Base-by-base conservation (phyloP, 352 stramenopile species). In the Saprolegnia parasitica region DNA sequence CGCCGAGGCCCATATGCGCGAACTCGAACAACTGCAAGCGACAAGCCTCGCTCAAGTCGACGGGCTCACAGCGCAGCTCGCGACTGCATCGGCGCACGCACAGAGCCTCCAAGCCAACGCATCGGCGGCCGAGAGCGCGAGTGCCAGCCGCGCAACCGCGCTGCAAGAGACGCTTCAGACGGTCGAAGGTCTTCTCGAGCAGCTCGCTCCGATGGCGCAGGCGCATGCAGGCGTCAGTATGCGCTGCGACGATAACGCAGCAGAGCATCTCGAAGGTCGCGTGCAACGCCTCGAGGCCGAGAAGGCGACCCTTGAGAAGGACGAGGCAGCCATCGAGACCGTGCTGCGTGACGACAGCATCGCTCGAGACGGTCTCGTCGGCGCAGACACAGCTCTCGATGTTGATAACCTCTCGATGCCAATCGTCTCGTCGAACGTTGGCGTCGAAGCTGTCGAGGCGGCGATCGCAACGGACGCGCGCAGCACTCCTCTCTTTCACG, bases 341-440 rank as follows among this genome's bases (percentile, higher is more conserved):
- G 39, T 15, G 8, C 39, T 52, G 46, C 46, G 21, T 20, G 46
- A 52, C 18, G 46, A 21, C 46, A 52, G 18, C 46, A 52, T 20
- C 18, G 18, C n/a, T n/a, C n/a, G n/a, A n/a, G n/a, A n/a, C n/a
- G n/a, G n/a, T n/a, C n/a, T 64, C n/a, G n/a, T n/a, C n/a, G n/a
- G n/a, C 56, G 56, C 21, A 66, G 23, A 55, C 16, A 20, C 58
- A 87, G 23, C 70, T 88, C 15, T 76, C 84, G 11, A n/a, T n/a
- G n/a, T n/a, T n/a, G n/a, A n/a, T n/a, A n/a, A n/a, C n/a, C n/a
- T n/a, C n/a, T n/a, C n/a, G n/a, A n/a, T n/a, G n/a, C n/a, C n/a
- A n/a, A n/a, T n/a, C n/a, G n/a, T n/a, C n/a, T n/a, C n/a, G n/a
- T n/a, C n/a, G n/a, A n/a, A n/a, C n/a, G n/a, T n/a, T n/a, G n/a